These are phyloP conservation scores for Phytophthora palmivora DNA, from an alignment of 352 stramenopile species.

Conservation along the genomic window DNA sequence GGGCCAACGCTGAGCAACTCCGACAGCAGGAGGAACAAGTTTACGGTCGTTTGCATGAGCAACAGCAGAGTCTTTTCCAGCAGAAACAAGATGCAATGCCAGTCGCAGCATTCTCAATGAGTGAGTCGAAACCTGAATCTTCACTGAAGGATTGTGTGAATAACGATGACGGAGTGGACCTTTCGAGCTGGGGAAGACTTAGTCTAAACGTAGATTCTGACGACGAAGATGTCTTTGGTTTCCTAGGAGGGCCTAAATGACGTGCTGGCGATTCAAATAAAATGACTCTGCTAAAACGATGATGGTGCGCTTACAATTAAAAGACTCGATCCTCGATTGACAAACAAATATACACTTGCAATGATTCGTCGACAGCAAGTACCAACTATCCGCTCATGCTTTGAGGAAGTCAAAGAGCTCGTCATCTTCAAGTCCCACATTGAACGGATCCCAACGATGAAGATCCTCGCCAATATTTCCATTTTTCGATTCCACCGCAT, in stretches of 20 bases:
- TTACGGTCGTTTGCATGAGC: slow-evolving; percentile 26
- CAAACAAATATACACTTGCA: neutral
- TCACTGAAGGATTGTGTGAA: neutral
- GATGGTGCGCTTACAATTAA: no score
- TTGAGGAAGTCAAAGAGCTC: slow-evolving; percentile 86
- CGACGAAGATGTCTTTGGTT: slow-evolving; percentile 34
- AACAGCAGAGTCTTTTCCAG: slow-evolving; percentile 29
- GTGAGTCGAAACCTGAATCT: neutral
- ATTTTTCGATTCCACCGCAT: neutral
- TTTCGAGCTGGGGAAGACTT: slow-evolving; percentile 27
- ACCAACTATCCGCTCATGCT: slow-evolving; percentile 35
- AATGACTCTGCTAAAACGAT: no score
- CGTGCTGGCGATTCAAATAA: slow-evolving; percentile 18
- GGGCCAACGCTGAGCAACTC: slow-evolving; percentile 23
- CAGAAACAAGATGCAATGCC: slow-evolving; percentile 16
- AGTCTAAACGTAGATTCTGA: slow-evolving; percentile 31
- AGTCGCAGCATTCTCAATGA: neutral
- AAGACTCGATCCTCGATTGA: no score
- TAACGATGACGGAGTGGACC: slow-evolving; percentile 16
- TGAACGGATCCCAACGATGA: slow-evolving; percentile 69
- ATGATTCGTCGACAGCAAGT: neutral
- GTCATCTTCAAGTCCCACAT: slow-evolving; percentile 73
- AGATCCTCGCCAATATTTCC: slow-evolving; percentile 53
- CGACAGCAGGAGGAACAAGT: slow-evolving; percentile 20
- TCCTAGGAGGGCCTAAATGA: slow-evolving; percentile 21